Evolutionary conservation across 225 moss, liverwort and hornwort genomes (phyloP).

Genomic region (Rhytidiadelphus loreus): DNA sequence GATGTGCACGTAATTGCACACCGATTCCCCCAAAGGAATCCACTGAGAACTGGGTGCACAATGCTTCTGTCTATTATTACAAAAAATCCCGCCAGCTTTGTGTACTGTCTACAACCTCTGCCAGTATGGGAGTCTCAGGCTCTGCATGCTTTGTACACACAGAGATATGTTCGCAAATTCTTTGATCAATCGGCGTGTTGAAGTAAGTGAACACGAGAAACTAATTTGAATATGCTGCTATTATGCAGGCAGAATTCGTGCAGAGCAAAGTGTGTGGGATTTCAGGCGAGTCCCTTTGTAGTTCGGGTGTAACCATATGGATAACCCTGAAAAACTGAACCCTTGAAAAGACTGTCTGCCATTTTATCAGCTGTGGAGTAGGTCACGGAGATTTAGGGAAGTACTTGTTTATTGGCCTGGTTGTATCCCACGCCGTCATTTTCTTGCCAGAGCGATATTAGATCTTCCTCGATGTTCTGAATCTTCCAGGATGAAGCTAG

Average conservation of each 20-base stretch:
- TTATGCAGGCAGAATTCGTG: constrained; percentile 30
- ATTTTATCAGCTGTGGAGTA: neutral
- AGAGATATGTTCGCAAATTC: neutral
- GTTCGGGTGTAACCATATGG: constrained; percentile 27
- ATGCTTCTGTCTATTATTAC: neutral
- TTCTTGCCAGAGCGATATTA: neutral
- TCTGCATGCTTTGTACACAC: neutral
- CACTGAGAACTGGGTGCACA: neutral
- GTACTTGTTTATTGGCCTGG: neutral
- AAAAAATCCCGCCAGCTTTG: neutral
- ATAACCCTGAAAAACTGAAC: neutral
- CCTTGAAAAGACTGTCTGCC: neutral
- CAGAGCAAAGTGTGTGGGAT: constrained; percentile 31
- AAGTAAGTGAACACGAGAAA: neutral
- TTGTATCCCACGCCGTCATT: neutral
- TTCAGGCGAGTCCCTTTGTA: constrained; percentile 34
- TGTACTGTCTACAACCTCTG: too few species aligned
- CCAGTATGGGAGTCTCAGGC: neutral
- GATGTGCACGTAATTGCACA: neutral
- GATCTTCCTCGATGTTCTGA: neutral
- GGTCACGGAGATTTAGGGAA: neutral
- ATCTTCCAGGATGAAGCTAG: neutral
- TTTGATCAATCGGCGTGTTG: neutral
- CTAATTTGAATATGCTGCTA: neutral
- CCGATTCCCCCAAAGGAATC: neutral